These are phyloP conservation scores for Capsella bursapastoris DNA, from an alignment of 345 rosid genomes.

Conservation along the genomic window DNA sequence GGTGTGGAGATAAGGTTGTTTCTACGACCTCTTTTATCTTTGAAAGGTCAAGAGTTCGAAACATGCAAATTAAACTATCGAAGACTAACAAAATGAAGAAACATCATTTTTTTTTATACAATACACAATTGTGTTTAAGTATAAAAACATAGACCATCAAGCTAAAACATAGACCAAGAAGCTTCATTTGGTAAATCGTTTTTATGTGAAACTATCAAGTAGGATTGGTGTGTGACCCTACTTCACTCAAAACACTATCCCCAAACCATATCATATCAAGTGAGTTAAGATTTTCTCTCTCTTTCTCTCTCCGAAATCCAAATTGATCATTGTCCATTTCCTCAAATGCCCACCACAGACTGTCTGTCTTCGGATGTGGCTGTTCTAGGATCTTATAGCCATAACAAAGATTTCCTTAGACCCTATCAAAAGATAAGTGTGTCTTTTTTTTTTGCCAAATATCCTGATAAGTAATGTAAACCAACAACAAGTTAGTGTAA, in stretches of 20 bases:
- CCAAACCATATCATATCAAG: conserved; percentile 37
- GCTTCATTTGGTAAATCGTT: conserved; percentile 23
- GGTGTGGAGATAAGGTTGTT: conserved; percentile 37
- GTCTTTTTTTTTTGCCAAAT: not conserved
- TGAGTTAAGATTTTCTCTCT: conserved; percentile 33
- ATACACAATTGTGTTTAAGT: conserved; percentile 9
- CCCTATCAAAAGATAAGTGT: not conserved
- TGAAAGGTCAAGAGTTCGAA: conserved; percentile 27
- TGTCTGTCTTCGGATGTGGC: conserved; percentile 29
- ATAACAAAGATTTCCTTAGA: conserved; percentile 19
- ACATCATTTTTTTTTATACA: not conserved
- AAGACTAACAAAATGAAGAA: not conserved
- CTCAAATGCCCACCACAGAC: conserved; percentile 38
- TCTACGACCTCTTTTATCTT: not conserved
- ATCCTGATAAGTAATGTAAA: conserved; percentile 13
- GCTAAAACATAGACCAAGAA: conserved; percentile 17
- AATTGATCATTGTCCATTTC: conserved; percentile 38
- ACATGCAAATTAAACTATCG: conserved; percentile 9
- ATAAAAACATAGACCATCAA: conserved; percentile 3
- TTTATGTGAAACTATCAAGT: not conserved
- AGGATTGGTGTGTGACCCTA: conserved; percentile 38
- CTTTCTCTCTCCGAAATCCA: conserved; percentile 27
- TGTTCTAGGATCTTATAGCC: conserved; percentile 37
- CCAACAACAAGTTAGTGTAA: not conserved
- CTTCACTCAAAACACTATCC: conserved; percentile 42